Percentiles rank a stretch among this genome's conserved stretches.
Conservation (phyloP, 2,329 filamentous ascomycete genomes). For the Hymenoscyphus salicellus region DNA sequence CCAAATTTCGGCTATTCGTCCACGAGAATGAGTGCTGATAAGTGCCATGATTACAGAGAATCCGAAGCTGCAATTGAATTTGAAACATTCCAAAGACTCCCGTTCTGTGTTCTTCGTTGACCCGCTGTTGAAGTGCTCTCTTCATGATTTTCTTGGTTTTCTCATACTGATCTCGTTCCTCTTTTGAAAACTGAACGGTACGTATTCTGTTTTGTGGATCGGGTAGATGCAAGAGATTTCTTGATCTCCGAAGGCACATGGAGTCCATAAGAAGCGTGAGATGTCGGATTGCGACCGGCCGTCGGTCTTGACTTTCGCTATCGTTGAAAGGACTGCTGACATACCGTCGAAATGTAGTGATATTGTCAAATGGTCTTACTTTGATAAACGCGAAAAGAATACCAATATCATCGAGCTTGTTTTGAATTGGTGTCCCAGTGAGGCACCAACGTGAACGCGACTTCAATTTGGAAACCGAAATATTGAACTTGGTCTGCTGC, state of each 20-base stretch:
- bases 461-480: slow-evolving; percentile 41
- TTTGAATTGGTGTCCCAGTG: slow-evolving; percentile 32
- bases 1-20: not conserved
- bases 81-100: slow-evolving; percentile 20
- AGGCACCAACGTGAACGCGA: slow-evolving; percentile 42
- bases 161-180: slow-evolving; percentile 25
- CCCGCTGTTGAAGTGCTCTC: slow-evolving; percentile 9
- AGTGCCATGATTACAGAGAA: slow-evolving; percentile 22
- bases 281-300: slow-evolving; percentile 33
- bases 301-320: slow-evolving; percentile 26
- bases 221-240: slow-evolving; percentile 41
- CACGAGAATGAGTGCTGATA: not conserved
- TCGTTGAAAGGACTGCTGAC: slow-evolving; percentile 25
- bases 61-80: slow-evolving; percentile 18
- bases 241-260: slow-evolving; percentile 44
- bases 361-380: slow-evolving; percentile 11
- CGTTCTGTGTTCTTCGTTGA: slow-evolving; percentile 7
- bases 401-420: slow-evolving; percentile 35
- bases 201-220: slow-evolving; percentile 28
- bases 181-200: slow-evolving; percentile 35
- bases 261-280: slow-evolving; percentile 36
- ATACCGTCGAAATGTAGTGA: slow-evolving; percentile 18
- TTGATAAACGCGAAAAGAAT: slow-evolving; percentile 32
- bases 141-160: slow-evolving; percentile 10
- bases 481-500: slow-evolving; percentile 44